A percentile compares a stretch with the other conserved stretches of the same genome.
These are phyloP conservation scores for Fusarium beomiforme DNA, from an alignment of 2,329 filamentous ascomycete genomes.

Conservation along the genomic window DNA sequence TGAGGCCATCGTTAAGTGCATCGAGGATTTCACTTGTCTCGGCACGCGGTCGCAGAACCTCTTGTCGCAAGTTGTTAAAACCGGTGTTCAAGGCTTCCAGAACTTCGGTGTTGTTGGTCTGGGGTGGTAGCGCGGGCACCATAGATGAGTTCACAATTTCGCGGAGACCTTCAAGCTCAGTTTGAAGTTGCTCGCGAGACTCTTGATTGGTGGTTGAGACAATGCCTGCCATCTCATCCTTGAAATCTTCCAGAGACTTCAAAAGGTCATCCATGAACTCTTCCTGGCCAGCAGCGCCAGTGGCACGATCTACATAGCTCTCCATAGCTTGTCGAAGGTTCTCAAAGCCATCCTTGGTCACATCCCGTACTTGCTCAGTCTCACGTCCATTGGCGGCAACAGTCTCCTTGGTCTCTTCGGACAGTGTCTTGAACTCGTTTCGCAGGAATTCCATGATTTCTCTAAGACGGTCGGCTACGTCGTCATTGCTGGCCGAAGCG, in stretches of 20 bases:
- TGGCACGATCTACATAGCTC: constrained; percentile 77
- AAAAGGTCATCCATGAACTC: constrained; percentile 79
- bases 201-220: constrained; percentile 58
- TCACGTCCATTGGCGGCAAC: constrained; percentile 81
- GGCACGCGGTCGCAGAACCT: constrained; percentile 73
- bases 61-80: constrained; percentile 77
- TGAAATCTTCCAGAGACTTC: constrained; percentile 73
- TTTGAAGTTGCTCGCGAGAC: constrained; percentile 74
- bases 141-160: constrained; percentile 78
- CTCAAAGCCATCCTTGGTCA: constrained; percentile 87
- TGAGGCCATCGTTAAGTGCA: constrained; percentile 87
- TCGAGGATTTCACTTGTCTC: constrained; percentile 91
- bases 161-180: constrained; percentile 84
- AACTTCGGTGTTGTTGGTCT: constrained; percentile 68
- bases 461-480: constrained; percentile 65
- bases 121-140: constrained; percentile 61
- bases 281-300: constrained; percentile 76
- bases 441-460: constrained; percentile 73
- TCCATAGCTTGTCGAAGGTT: constrained; percentile 84
- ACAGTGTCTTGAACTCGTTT: constrained; percentile 67
- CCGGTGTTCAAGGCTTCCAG: constrained; percentile 77
- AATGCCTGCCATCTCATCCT: constrained; percentile 73
- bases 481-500: constrained; percentile 53
- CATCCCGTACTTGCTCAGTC: constrained; percentile 88
- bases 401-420: constrained; percentile 77